Base-by-base conservation (phyloP, 1,284 basidiomycete species). In the Puccinia hordei region DNA sequence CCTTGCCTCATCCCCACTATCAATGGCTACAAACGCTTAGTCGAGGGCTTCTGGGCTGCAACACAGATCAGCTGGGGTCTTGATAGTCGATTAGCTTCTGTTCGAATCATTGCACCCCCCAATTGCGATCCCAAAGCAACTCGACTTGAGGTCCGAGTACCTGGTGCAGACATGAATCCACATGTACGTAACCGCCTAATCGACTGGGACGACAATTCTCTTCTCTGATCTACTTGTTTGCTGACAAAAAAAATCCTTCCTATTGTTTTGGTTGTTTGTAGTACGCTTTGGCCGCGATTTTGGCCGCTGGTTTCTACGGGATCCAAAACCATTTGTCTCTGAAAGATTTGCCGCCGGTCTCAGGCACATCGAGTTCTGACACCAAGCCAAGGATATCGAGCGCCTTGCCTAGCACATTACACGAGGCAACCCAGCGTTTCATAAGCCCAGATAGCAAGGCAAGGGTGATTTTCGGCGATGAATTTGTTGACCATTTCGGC, bases 1-100 rank as follows among this genome's bases (percentile, higher is more conserved):
- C 85, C 85, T 6, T 84, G 84, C 81, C 82, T 85, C 35, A 83
- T 85, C 10, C 84, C 84, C 9, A 85, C 83, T 61, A 81, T 84
- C 19, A 85, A 96, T 84, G 94, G 94, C n/a, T 99, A 98, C 88
- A 99, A 98, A 86, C 92, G 96, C 27, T 90, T 99, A 19, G 91
- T 94, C 22, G 95, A 93, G n/a, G 95, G 95, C 46, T 80, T 73
- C 55, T 80, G 78, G 71, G 78, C 78, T 24, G 78, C 78, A 5
- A 80, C 78, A 10, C 30, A 66, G 35, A 49, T 80, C 46, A 73
- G 69, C 44, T 80, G 78, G 78, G 78, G 78, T 22, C 57, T 80
- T 22, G 78, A 80, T 46, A 80, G 71, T 57, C 78, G 78, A 66
- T 30, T 80, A 24, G 78, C 78, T 55, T 73, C 71, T 46, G 46